These are phyloP conservation scores for Ustilago lituana DNA, from an alignment of 1,284 basidiomycete genomes.

Conservation along the genomic window DNA sequence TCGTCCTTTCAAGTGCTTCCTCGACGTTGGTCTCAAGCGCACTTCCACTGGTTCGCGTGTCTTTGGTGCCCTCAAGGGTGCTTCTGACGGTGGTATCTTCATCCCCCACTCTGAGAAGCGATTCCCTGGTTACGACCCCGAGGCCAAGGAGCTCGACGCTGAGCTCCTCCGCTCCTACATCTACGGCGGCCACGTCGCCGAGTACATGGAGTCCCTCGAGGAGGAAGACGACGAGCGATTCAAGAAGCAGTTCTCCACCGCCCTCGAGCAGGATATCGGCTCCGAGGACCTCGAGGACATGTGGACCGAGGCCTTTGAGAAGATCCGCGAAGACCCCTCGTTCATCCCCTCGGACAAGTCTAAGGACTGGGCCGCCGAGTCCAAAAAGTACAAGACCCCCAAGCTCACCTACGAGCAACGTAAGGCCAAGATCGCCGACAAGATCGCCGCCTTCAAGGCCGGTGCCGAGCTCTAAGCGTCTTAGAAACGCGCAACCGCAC, in stretches of 20 bases:
- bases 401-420: conserved; percentile 81
- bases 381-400: conserved; percentile 76
- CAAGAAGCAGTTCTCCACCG: conserved; percentile 97
- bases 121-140: conserved; percentile 97
- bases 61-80: conserved; percentile 99
- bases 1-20: conserved; percentile 97
- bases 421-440: conserved; percentile 63
- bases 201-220: conserved; percentile 99
- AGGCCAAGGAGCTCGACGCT: conserved; percentile 91
- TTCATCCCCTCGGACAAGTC: conserved; percentile 92
- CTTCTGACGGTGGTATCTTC: conserved; percentile 96
- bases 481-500: too few relatives aligned
- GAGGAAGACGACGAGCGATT: conserved; percentile 99
- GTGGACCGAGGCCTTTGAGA: conserved; percentile 79
- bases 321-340: conserved; percentile 92
- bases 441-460: conserved; percentile 62
- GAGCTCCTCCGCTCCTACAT: conserved; percentile 98
- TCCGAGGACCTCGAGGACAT: conserved; percentile 98
- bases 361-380: conserved; percentile 90
- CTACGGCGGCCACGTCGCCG: conserved; percentile 95
- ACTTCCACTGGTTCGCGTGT: conserved; percentile 98
- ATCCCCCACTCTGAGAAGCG: conserved; percentile 98
- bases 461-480: conserved; percentile 34
- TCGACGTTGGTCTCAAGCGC: conserved; percentile 97
- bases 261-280: conserved; percentile 93